Percentiles rank a stretch among this genome's conserved stretches.
Evolutionary conservation across 2,329 filamentous ascomycete genomes (phyloP).

Genomic region (Aspergillus chevalieri): DNA sequence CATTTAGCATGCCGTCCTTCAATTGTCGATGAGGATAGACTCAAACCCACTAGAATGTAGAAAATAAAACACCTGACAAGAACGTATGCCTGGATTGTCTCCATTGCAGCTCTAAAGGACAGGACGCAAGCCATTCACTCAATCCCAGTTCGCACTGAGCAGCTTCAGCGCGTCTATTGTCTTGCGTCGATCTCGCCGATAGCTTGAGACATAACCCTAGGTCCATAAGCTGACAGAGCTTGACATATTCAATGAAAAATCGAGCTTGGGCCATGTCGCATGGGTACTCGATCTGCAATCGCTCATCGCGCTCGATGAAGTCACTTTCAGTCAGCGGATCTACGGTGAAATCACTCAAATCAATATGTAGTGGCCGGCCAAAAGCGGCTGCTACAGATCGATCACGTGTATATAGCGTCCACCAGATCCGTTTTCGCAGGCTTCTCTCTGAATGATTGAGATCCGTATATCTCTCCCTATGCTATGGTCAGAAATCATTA

Average conservation of each 20-base stretch:
- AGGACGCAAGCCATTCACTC: slow-evolving; percentile 9
- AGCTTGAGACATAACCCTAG: slow-evolving; percentile 8
- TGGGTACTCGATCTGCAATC: not conserved
- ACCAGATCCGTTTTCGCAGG: slow-evolving; percentile 11
- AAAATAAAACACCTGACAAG: slow-evolving; percentile 6
- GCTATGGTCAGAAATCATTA: not conserved
- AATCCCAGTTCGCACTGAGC: slow-evolving; percentile 10
- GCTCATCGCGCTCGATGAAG: slow-evolving; percentile 6
- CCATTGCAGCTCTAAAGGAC: slow-evolving; percentile 8
- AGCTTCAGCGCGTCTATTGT: slow-evolving; percentile 1
- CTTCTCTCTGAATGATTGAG: slow-evolving; percentile 2
- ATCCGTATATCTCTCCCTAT: slow-evolving; percentile 6
- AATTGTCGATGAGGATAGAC: not conserved
- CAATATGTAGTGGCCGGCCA: slow-evolving; percentile 10
- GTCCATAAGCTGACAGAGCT: slow-evolving; percentile 12
- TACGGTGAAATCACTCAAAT: slow-evolving; percentile 6
- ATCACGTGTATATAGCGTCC: slow-evolving; percentile 11
- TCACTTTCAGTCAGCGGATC: slow-evolving; percentile 4
- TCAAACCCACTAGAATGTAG: slow-evolving; percentile 7
- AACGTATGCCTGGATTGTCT: slow-evolving; percentile 6
- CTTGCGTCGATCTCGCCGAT: slow-evolving; percentile 5
- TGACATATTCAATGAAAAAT: slow-evolving; percentile 10
- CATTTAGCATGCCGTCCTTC: not conserved
- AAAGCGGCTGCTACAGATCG: slow-evolving; percentile 12
- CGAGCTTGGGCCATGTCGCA: not conserved